phyloP scores from a whole-genome alignment of 306 rosid genomes.

The Urtica urens region DNA sequence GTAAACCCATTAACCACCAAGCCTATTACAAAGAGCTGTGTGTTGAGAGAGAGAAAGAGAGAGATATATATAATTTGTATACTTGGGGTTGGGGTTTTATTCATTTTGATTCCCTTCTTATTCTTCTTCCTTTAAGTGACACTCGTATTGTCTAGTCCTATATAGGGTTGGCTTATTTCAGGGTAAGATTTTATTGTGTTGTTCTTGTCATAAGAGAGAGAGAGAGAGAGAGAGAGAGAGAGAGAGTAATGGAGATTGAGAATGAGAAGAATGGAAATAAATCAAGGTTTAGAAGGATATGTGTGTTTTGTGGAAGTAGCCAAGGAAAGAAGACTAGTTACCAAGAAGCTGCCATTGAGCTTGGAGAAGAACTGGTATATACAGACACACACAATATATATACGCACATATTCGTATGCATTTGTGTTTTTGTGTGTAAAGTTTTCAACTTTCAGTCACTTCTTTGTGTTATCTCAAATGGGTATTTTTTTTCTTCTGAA shows the following conservation, averaged over 20 bases:
- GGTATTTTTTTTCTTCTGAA: conserved; percentile 4
- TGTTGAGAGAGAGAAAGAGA: conserved; percentile 1
- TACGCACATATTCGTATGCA: background rate
- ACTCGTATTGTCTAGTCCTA: conserved; percentile 2
- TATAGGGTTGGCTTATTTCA: background rate
- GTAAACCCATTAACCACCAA: conserved; percentile 9
- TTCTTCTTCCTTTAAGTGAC: conserved; percentile 7
- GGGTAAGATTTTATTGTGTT: conserved; percentile 6
- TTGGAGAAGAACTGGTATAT: conserved; percentile 93
- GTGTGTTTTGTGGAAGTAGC: conserved; percentile 99
- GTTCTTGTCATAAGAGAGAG: conserved; percentile 7
- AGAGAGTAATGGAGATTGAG: conserved; percentile 42
- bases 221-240: background rate
- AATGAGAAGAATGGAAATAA: conserved; percentile 32
- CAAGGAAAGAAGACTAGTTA: conserved; percentile 89
- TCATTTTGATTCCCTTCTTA: conserved; percentile 1
- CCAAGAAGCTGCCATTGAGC: conserved; percentile 91
- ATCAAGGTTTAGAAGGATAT: conserved; percentile 83
- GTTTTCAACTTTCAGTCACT: conserved; percentile 5
- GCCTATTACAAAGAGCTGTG: conserved; percentile 2
- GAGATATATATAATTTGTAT: background rate
- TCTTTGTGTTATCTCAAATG: background rate
- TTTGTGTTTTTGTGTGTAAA: background rate
- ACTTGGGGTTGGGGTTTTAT: background rate
- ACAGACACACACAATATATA: background rate